These are phyloP conservation scores for Monilinia fructigena DNA, from an alignment of 2,329 filamentous ascomycete species.

Conservation along the genomic window DNA sequence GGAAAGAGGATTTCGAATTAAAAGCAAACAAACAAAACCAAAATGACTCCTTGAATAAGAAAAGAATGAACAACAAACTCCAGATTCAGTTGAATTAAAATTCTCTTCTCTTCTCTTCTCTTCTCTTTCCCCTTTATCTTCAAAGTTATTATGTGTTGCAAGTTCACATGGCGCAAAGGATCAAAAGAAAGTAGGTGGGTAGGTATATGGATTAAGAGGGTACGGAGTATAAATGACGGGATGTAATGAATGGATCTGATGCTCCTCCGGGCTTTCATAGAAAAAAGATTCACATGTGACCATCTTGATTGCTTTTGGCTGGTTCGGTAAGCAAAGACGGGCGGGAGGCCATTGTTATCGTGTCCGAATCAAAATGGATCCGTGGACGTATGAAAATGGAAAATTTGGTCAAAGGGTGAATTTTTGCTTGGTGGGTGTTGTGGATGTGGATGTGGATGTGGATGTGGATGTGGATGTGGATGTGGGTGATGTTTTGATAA, in stretches of 20 bases:
- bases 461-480: too few relatives aligned
- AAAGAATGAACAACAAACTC: too few relatives aligned
- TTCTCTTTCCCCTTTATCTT: background rate
- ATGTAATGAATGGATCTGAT: too few relatives aligned
- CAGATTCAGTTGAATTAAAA: background rate
- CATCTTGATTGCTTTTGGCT: conserved; percentile 15
- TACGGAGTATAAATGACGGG: too few relatives aligned
- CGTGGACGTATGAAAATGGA: background rate
- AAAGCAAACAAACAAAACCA: background rate
- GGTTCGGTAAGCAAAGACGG: conserved; percentile 6
- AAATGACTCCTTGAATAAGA: background rate
- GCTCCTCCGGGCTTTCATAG: background rate
- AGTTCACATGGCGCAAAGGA: conserved; percentile 9
- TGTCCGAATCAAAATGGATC: background rate
- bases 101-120: too few relatives aligned
- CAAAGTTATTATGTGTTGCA: background rate
- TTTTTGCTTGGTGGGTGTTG: too few relatives aligned
- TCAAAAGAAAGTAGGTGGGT: background rate
- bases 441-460: too few relatives aligned
- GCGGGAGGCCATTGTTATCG: background rate
- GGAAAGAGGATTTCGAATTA: background rate
- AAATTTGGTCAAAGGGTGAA: background rate
- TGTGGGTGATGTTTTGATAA: too few relatives aligned
- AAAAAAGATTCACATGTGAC: conserved; percentile 18
- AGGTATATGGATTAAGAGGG: background rate